Conservation (phyloP, 768 basidiomycete species). For the Phylloporus scabripes region DNA sequence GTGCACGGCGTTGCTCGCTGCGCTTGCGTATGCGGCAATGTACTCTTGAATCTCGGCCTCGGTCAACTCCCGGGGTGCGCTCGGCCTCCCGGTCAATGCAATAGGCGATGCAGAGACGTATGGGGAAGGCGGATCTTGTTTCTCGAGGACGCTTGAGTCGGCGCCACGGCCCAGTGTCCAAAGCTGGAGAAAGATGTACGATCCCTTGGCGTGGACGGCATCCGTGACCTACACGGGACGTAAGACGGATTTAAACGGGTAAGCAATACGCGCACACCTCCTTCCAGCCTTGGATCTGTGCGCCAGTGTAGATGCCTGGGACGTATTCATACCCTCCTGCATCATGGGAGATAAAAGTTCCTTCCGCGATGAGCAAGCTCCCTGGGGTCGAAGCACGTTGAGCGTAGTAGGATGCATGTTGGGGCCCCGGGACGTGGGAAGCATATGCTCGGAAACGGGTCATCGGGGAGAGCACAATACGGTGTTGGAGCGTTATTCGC, state of each 20-base stretch:
- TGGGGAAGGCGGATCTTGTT: conserved; percentile 31
- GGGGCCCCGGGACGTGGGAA: conserved; percentile 32
- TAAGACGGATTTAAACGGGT: neutral
- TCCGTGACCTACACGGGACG: conserved; percentile 40
- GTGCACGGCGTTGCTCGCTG: conserved; percentile 31
- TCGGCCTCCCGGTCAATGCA: too few relatives aligned
- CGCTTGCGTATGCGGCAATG: conserved; percentile 24
- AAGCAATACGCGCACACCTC: conserved; percentile 18
- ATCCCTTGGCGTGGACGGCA: conserved; percentile 45
- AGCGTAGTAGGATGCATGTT: conserved; percentile 40
- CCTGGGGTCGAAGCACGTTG: conserved; percentile 46
- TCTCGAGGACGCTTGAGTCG: conserved; percentile 26
- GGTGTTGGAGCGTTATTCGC: conserved; percentile 37
- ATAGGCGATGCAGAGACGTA: conserved; percentile 25
- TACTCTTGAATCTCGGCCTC: conserved; percentile 7
- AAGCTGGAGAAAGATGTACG: conserved; percentile 14
- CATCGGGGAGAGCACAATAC: conserved; percentile 50
- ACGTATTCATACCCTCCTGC: conserved; percentile 45
- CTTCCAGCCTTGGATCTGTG: conserved; percentile 51
- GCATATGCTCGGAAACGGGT: conserved; percentile 40
- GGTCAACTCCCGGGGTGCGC: too few relatives aligned
- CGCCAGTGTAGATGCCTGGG: conserved; percentile 23
- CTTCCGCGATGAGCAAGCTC: conserved; percentile 47
- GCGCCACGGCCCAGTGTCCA: conserved; percentile 55
- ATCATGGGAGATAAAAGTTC: conserved; percentile 43